Conservation (phyloP, 176 grass and related monocot species). For the Puccinellia tenuiflora region DNA sequence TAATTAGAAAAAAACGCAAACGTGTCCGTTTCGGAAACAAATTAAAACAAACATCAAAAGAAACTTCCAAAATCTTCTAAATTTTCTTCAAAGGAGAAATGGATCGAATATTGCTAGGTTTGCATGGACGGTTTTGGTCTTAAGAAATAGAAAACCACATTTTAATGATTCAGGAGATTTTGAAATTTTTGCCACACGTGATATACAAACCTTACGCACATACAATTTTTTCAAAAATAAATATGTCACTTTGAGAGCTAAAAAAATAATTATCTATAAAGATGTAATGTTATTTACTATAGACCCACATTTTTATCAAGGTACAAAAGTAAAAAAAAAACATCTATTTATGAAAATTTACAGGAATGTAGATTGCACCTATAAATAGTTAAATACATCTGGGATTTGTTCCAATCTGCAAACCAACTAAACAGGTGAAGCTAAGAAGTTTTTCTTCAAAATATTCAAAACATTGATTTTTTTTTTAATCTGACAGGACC, state of each 20-base stretch:
- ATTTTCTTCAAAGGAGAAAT: neutral
- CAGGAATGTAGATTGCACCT: neutral
- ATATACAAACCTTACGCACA: neutral
- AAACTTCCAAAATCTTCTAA: neutral
- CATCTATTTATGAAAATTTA: neutral
- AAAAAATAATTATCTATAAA: neutral
- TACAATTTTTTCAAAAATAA: neutral
- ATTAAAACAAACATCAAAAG: neutral
- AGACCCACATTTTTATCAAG: neutral
- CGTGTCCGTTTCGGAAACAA: neutral
- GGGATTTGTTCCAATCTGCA: neutral
- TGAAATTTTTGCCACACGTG: neutral
- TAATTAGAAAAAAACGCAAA: neutral
- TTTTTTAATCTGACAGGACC: neutral
- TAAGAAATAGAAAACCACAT: neutral
- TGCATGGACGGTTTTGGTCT: neutral
- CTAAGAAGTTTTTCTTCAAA: no score
- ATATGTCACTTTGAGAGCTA: neutral
- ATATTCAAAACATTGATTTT: neutral
- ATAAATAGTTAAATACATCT: neutral
- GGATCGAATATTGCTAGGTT: neutral
- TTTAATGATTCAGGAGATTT: neutral
- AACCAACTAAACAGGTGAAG: no score
- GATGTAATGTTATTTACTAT: no score
- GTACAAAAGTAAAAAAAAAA: neutral